phyloP scores from a whole-genome alignment of 2,329 filamentous ascomycete species.

The Cordyceps farinosa region DNA sequence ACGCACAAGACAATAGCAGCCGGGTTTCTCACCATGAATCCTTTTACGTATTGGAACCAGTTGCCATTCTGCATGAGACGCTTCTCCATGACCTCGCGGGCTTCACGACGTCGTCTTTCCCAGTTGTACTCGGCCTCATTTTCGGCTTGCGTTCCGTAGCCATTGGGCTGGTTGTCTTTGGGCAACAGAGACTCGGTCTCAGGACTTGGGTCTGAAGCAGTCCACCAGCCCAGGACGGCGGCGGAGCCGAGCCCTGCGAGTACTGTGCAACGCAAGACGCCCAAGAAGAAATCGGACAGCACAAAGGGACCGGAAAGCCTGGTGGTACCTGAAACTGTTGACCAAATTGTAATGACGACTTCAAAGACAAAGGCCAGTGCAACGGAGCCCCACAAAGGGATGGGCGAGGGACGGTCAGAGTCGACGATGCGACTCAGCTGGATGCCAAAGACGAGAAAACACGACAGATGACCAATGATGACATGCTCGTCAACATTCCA shows the following conservation, averaged over 20 bases:
- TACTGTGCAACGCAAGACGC: conserved; percentile 18
- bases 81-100: conserved; percentile 59
- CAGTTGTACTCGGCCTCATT: conserved; percentile 49
- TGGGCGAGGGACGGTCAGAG: conserved; percentile 51
- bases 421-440: conserved; percentile 54
- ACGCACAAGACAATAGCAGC: conserved; percentile 7
- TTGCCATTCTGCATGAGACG: conserved; percentile 70
- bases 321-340: not conserved
- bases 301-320: conserved; percentile 19
- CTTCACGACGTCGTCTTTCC: conserved; percentile 51
- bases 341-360: conserved; percentile 33
- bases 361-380: conserved; percentile 57
- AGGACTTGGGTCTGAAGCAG: not conserved
- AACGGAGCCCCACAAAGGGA: conserved; percentile 63
- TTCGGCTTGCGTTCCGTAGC: conserved; percentile 32
- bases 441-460: conserved; percentile 60
- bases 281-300: conserved; percentile 25
- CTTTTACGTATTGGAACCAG: conserved; percentile 73
- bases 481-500: conserved; percentile 46
- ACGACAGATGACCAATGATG: conserved; percentile 57
- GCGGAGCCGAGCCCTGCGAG: not conserved
- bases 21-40: conserved; percentile 53
- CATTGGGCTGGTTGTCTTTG: conserved; percentile 7
- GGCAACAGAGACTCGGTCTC: conserved; percentile 17
- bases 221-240: not conserved